These are phyloP conservation scores for Noccaea caerulescens DNA, from an alignment of 345 rosid species.

Conservation along the genomic window DNA sequence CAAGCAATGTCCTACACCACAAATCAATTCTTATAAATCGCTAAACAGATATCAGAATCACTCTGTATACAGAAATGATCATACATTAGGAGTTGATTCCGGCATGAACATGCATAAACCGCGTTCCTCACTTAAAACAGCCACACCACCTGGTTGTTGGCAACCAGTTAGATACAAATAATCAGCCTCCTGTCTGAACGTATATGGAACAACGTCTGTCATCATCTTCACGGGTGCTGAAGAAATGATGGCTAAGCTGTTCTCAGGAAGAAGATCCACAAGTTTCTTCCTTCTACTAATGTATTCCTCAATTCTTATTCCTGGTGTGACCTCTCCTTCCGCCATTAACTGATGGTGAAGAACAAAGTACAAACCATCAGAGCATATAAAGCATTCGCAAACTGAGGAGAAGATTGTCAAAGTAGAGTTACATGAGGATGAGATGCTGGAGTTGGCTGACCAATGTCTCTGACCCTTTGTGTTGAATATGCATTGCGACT, in stretches of 20 bases:
- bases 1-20: constrained; percentile 75
- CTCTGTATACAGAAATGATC: constrained; percentile 21
- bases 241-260: constrained; percentile 78
- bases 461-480: constrained; percentile 56
- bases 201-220: constrained; percentile 93
- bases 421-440: constrained; percentile 76
- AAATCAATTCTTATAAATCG: constrained; percentile 5
- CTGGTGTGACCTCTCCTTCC: constrained; percentile 93
- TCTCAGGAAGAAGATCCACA: constrained; percentile 76
- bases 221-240: constrained; percentile 95
- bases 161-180: constrained; percentile 88
- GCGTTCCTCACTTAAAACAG: constrained; percentile 67
- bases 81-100: constrained; percentile 74
- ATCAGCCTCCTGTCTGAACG: constrained; percentile 87
- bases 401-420: neutral
- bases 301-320: constrained; percentile 72
- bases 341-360: constrained; percentile 60
- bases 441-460: constrained; percentile 85
- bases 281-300: constrained; percentile 71
- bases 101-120: constrained; percentile 99
- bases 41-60: neutral
- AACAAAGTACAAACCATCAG: constrained; percentile 35
- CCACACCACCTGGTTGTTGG: constrained; percentile 94
- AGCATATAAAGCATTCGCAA: constrained; percentile 11
- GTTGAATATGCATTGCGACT: constrained; percentile 57